Evolutionary conservation across 2,329 filamentous ascomycete species (phyloP).

Genomic region (Penicillium sp.): DNA sequence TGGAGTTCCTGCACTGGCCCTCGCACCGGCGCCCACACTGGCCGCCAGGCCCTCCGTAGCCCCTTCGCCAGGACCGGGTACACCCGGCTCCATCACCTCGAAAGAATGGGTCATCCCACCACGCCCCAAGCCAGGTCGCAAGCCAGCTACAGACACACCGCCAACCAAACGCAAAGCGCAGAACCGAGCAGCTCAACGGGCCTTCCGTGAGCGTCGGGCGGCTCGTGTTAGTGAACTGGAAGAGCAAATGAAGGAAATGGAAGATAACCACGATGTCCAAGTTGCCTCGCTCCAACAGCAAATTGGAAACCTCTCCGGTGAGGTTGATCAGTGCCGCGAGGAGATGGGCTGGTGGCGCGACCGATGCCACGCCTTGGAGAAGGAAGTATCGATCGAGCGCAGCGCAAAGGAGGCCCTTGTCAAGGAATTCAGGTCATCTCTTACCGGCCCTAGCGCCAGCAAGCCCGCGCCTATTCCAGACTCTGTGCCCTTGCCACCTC

Average conservation of each 20-base stretch:
- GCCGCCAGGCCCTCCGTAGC: conserved; percentile 39
- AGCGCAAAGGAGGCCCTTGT: conserved; percentile 43
- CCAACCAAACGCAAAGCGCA: conserved; percentile 92
- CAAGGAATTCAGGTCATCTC: conserved; percentile 39
- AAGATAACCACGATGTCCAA: conserved; percentile 46
- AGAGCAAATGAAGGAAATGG: conserved; percentile 48
- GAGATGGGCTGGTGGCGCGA: conserved; percentile 46
- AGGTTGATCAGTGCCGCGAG: conserved; percentile 63
- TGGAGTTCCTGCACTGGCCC: conserved; percentile 24
- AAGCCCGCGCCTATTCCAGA: conserved; percentile 27
- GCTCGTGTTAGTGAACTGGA: conserved; percentile 72
- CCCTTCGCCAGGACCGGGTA: conserved; percentile 37
- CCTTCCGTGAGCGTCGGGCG: conserved; percentile 82
- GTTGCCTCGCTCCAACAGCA: conserved; percentile 54
- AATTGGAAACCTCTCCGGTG: conserved; percentile 57
- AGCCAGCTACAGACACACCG: conserved; percentile 89
- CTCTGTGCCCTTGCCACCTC: conserved; percentile 40
- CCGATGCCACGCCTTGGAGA: conserved; percentile 62
- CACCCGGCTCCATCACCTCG: conserved; percentile 61
- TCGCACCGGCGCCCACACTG: conserved; percentile 35
- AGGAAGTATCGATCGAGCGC: conserved; percentile 51
- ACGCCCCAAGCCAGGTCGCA: conserved; percentile 83
- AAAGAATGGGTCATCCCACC: conserved; percentile 86
- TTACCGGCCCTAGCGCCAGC: conserved; percentile 17
- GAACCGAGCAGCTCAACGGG: conserved; percentile 86